A percentile compares a stretch with the other conserved stretches of the same genome.
phyloP scores from a whole-genome alignment of 345 rosid genomes.

The Acer saccharum region DNA sequence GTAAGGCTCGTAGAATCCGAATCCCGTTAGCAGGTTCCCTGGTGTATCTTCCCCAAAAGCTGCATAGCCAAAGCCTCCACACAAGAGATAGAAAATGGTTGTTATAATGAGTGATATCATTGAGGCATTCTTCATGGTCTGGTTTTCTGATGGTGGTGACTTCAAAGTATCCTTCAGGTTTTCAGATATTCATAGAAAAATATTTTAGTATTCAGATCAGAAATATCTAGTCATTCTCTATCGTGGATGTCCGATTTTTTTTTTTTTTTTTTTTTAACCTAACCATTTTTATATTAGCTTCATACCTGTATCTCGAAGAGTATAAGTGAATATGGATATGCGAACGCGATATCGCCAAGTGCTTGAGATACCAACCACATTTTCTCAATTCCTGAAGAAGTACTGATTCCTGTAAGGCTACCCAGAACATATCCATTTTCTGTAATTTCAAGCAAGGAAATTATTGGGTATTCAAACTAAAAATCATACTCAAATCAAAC shows the following conservation, averaged over 20 bases:
- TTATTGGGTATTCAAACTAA: neutral
- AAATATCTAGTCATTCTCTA: no score
- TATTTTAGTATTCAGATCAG: no score
- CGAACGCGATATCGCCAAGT: slow-evolving; percentile 52
- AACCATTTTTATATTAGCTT: no score
- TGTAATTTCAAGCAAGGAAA: neutral
- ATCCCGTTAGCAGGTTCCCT: slow-evolving; percentile 56
- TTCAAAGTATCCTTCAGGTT: slow-evolving; percentile 49
- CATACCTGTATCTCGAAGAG: slow-evolving; percentile 48
- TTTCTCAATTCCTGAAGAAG: slow-evolving; percentile 28
- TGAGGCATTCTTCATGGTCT: slow-evolving; percentile 54
- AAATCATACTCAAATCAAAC: neutral
- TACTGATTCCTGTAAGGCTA: slow-evolving; percentile 35
- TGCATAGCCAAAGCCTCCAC: slow-evolving; percentile 53
- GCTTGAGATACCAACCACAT: slow-evolving; percentile 42
- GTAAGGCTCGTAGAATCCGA: slow-evolving; percentile 52
- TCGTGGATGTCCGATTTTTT: neutral
- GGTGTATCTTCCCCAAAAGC: slow-evolving; percentile 56
- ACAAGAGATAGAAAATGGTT: slow-evolving; percentile 44
- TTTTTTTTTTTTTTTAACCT: no score
- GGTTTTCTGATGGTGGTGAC: slow-evolving; percentile 46
- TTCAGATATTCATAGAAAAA: neutral
- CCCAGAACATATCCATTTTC: slow-evolving; percentile 34
- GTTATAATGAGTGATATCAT: slow-evolving; percentile 27
- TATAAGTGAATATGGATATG: slow-evolving; percentile 40